Conservation (phyloP, 805 yeast species). For the Hermanozyma aechmeae region DNA sequence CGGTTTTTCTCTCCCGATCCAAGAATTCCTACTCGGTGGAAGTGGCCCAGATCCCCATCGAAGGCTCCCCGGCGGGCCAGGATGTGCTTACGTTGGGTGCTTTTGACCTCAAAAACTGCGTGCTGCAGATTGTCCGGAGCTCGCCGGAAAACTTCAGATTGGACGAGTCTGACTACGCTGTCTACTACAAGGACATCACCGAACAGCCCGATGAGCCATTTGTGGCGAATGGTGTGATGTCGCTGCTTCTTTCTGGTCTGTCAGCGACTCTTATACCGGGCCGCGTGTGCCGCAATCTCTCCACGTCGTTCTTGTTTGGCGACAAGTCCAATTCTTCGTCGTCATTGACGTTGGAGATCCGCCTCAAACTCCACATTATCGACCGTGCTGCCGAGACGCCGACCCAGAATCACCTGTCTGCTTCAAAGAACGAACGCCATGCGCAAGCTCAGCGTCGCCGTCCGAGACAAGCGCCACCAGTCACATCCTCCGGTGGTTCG, state of each 20-base stretch:
- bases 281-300: background rate
- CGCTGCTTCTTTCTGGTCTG: constrained; percentile 17
- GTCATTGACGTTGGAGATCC: constrained; percentile 50
- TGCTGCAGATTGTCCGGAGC: constrained; percentile 25
- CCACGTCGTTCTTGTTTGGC: constrained; percentile 20
- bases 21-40: constrained; percentile 23
- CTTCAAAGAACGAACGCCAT: constrained; percentile 5
- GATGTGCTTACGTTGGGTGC: constrained; percentile 31
- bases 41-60: constrained; percentile 27
- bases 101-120: constrained; percentile 28
- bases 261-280: constrained; percentile 18
- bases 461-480: too few relatives aligned
- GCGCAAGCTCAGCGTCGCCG: constrained; percentile 1
- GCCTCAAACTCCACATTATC: constrained; percentile 39
- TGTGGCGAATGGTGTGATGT: constrained; percentile 32
- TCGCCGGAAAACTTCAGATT: constrained; percentile 36
- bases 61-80: constrained; percentile 5
- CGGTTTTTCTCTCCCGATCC: constrained; percentile 34
- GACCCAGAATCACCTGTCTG: constrained; percentile 1
- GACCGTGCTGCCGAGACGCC: constrained; percentile 9
- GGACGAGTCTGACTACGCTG: constrained; percentile 32
- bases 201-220: constrained; percentile 42
- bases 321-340: constrained; percentile 27
- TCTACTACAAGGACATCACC: constrained; percentile 36
- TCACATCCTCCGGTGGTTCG: too few relatives aligned